A percentile compares a stretch with the other conserved stretches of the same genome.
Evolutionary conservation across 768 basidiomycete species (phyloP).

Genomic region (Trametes cinnabarina): DNA sequence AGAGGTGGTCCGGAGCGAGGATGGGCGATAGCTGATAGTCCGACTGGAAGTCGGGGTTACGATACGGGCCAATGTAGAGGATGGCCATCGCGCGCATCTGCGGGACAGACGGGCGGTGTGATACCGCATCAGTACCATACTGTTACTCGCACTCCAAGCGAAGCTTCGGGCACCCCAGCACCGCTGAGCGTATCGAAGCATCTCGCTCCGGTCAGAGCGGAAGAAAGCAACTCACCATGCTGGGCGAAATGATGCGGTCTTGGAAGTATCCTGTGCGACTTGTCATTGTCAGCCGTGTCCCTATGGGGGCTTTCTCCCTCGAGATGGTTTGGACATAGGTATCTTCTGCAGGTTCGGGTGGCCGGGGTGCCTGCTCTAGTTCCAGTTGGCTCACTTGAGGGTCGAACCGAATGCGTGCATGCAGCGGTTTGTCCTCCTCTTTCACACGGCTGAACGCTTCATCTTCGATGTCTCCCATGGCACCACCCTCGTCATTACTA

Average conservation of each 20-base stretch:
- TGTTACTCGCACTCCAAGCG: neutral
- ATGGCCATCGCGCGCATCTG: slow-evolving; percentile 99
- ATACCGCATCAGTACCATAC: slow-evolving; percentile 6
- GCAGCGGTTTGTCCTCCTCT: slow-evolving; percentile 75
- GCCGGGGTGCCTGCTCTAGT: slow-evolving; percentile 2
- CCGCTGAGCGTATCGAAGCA: neutral
- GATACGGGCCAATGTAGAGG: slow-evolving; percentile 90
- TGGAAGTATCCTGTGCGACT: slow-evolving; percentile 92
- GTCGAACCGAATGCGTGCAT: slow-evolving; percentile 63
- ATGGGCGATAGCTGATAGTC: slow-evolving; percentile 98
- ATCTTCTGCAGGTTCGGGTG: neutral
- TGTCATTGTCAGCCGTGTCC: slow-evolving; percentile 91
- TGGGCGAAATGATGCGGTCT: slow-evolving; percentile 89
- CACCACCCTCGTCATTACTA: slow-evolving; percentile 44
- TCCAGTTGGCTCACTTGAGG: slow-evolving; percentile 20
- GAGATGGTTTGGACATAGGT: neutral
- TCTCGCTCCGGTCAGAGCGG: slow-evolving; percentile 3
- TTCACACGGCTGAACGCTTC: slow-evolving; percentile 36
- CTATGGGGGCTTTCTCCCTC: slow-evolving; percentile 51
- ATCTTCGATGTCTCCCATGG: slow-evolving; percentile 49
- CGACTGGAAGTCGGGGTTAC: slow-evolving; percentile 89
- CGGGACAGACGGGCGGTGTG: neutral
- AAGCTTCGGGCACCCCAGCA: neutral
- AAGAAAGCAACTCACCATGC: slow-evolving; percentile 69
- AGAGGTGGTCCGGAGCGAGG: slow-evolving; percentile 75